These are phyloP conservation scores for Knoxia roxburghii DNA, from an alignment of 257 asterid species.

Conservation along the genomic window DNA sequence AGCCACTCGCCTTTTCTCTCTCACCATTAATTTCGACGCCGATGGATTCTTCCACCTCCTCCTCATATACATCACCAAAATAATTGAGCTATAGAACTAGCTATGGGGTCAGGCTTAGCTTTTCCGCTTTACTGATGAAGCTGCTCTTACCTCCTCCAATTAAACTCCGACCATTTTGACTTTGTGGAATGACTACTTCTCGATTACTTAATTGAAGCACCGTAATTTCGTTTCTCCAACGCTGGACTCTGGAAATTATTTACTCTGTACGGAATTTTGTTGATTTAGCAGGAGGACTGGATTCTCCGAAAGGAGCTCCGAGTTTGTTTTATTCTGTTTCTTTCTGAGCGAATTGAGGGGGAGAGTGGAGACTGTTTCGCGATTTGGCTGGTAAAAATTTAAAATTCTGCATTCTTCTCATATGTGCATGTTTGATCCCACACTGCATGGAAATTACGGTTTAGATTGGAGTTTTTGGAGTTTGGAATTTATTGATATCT, in stretches of 20 bases:
- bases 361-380: conserved; percentile 19
- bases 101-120: too few relatives aligned
- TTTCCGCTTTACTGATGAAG: too few relatives aligned
- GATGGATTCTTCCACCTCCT: background rate
- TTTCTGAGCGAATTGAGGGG: conserved; percentile 2
- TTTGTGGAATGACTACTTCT: background rate
- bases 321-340: conserved; percentile 5
- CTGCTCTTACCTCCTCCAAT: background rate
- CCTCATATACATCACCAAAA: too few relatives aligned
- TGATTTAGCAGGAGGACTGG: conserved; percentile 5
- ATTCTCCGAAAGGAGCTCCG: background rate
- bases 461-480: too few relatives aligned
- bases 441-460: too few relatives aligned
- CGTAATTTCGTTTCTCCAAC: background rate
- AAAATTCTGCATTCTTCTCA: background rate
- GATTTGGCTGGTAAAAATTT: conserved; percentile 17
- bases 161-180: background rate
- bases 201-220: background rate
- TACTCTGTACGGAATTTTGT: background rate
- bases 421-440: too few relatives aligned
- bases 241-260: background rate
- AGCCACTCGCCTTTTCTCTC: conserved; percentile 1
- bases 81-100: background rate
- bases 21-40: conserved; percentile 3
- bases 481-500: too few relatives aligned